Conservation (phyloP, 345 rosid genomes). For the Isatis tinctoria region DNA sequence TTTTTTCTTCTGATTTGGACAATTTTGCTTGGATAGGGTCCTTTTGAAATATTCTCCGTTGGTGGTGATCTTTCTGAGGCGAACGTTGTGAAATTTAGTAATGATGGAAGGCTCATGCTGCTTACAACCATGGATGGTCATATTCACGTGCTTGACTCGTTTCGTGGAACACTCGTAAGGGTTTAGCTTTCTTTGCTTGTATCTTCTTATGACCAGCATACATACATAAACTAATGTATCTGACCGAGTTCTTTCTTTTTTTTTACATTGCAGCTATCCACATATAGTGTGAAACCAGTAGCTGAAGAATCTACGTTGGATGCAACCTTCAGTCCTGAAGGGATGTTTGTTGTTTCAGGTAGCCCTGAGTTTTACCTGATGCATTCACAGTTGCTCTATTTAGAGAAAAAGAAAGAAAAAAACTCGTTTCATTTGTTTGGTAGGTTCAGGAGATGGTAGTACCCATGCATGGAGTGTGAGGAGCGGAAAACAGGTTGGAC, state of each 20-base stretch:
- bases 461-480: constrained; percentile 90
- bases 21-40: constrained; percentile 48
- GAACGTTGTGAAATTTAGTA: constrained; percentile 83
- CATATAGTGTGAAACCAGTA: constrained; percentile 83
- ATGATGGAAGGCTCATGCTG: constrained; percentile 89
- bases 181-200: neutral
- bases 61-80: constrained; percentile 89
- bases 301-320: constrained; percentile 76
- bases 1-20: neutral
- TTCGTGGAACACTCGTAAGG: constrained; percentile 85
- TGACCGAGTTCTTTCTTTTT: neutral
- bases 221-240: neutral
- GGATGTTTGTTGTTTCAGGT: constrained; percentile 92
- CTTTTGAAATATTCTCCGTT: constrained; percentile 81
- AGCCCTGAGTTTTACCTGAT: neutral
- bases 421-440: constrained; percentile 11
- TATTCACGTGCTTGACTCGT: constrained; percentile 88
- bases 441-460: constrained; percentile 92
- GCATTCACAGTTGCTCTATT: neutral
- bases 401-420: neutral
- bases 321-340: constrained; percentile 97
- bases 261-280: constrained; percentile 49
- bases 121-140: constrained; percentile 87
- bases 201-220: neutral
- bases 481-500: constrained; percentile 79